Conservation (phyloP, 192 early-diverging fungal genomes). For the Backusella tarrabulga region DNA sequence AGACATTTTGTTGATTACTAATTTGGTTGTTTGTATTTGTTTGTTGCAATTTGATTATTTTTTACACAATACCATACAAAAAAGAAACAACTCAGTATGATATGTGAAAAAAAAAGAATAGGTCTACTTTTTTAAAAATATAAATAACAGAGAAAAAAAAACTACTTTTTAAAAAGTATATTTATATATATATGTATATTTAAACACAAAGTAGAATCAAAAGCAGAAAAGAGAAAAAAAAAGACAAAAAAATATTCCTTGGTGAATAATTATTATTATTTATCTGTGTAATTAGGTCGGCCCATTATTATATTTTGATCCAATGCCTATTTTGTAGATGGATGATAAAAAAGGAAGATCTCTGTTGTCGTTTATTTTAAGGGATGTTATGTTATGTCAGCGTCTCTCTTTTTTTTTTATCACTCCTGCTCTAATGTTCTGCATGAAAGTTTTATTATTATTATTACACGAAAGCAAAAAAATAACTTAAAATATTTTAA, state of each 20-base stretch:
- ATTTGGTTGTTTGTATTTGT: slow-evolving; percentile 1
- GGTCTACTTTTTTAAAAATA: background rate
- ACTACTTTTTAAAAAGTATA: background rate
- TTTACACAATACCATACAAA: slow-evolving; percentile 3
- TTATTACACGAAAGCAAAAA: slow-evolving; percentile 1
- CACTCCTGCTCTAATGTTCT: background rate
- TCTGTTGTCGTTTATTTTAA: slow-evolving; percentile 12
- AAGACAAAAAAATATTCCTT: slow-evolving; percentile 3
- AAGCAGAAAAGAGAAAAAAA: slow-evolving; percentile 3
- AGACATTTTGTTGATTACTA: background rate
- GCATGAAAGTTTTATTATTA: slow-evolving; percentile 4
- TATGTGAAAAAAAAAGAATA: background rate
- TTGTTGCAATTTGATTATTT: background rate
- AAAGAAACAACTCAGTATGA: background rate
- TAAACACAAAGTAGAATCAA: background rate
- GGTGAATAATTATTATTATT: slow-evolving; percentile 5
- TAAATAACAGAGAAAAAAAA: background rate
- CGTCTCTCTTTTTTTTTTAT: background rate
- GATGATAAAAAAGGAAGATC: slow-evolving; percentile 4
- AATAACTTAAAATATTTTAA: slow-evolving; percentile 3
- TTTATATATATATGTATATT: background rate
- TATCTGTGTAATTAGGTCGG: background rate
- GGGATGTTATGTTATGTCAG: background rate
- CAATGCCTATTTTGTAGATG: slow-evolving; percentile 9
- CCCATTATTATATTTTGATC: slow-evolving; percentile 18